Base-by-base conservation (phyloP, 2,329 filamentous ascomycete species). In the Pseudonectria buxi region DNA sequence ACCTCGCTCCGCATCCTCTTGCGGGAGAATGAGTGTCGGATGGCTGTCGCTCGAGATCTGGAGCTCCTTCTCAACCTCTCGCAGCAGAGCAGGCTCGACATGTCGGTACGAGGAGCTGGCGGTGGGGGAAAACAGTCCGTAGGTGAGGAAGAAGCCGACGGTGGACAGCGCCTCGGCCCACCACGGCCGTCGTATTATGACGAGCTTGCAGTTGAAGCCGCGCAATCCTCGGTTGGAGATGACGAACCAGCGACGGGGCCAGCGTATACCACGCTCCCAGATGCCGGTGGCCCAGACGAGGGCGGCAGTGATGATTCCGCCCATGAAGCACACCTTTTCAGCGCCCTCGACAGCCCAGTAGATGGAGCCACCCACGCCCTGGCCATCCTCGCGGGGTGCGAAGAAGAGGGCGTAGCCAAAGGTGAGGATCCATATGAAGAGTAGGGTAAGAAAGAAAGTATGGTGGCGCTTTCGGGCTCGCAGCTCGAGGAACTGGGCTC, bases 281-380 rank as follows among this genome's bases (percentile, higher is more conserved):
- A 95, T 89, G 18, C 92, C 92, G 0, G 90, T 95, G 12, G 81
- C 89, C 86, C 89, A 95, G 47, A 96, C 82, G 25, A 98, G 70
- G 28, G 88, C 72, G 25, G 78, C 83, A 1, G 89, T 95, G 40
- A 95, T 82, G 40, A 94, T 74, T 30, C 92, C 92, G 15, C 87
- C 88, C 63, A 94, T 85, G 55, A 95, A 83, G 53, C 86, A 90
- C 35, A 98, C 78, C 60, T 92, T 94, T 64, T 96, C 86, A 7
- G 77, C 76, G 57, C 85, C 86, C 54, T 96, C 90, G 4, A 96
- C 77, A 18, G 94, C 81, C 90, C 90, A 96, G 71, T 98, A 98
- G 35, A 95, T 87, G 11, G 83, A 90, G 24, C 92, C 90, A 34
- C 92, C 92, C 6, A 95, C 79, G 26, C 90, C 90, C 47, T 76